Conservation (phyloP, 2,329 filamentous ascomycete genomes). For the Aspergillus udagawae region DNA sequence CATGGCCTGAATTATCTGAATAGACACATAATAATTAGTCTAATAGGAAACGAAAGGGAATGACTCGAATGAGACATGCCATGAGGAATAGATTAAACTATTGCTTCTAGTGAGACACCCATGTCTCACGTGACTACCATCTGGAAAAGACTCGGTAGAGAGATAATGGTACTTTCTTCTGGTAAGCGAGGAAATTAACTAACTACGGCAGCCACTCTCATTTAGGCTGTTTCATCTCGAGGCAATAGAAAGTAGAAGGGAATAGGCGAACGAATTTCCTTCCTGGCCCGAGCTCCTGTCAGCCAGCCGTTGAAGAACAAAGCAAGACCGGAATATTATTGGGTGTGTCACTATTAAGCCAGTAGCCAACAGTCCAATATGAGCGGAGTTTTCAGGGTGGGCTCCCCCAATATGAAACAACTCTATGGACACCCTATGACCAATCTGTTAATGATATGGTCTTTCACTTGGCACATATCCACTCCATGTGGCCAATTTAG, state of each 20-base stretch:
- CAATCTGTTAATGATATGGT: not conserved
- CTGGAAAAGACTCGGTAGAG: not conserved
- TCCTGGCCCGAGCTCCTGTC: not conserved
- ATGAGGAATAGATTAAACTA: not conserved
- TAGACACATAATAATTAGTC: not conserved
- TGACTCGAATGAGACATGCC: not conserved
- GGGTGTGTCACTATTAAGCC: not conserved
- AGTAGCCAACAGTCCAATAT: conserved; percentile 5
- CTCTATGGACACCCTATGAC: not conserved
- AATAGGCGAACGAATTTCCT: not conserved
- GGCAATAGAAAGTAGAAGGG: not conserved
- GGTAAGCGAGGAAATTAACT: not conserved
- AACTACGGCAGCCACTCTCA: not conserved
- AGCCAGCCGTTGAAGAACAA: not conserved
- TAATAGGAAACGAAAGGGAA: not conserved
- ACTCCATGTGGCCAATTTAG: not conserved
- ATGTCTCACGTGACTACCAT: not conserved
- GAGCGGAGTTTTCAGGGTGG: conserved; percentile 4
- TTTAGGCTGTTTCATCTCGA: not conserved
- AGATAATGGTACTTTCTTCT: not conserved
- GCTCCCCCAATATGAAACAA: conserved; percentile 9
- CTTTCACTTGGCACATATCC: not conserved
- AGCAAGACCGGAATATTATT: not conserved
- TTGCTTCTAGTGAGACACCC: not conserved
- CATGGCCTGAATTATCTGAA: not conserved